Percentiles rank a stretch among this genome's conserved stretches.
These are phyloP conservation scores for Trichoderma polysporum DNA, from an alignment of 2,329 filamentous ascomycete species.

Conservation along the genomic window DNA sequence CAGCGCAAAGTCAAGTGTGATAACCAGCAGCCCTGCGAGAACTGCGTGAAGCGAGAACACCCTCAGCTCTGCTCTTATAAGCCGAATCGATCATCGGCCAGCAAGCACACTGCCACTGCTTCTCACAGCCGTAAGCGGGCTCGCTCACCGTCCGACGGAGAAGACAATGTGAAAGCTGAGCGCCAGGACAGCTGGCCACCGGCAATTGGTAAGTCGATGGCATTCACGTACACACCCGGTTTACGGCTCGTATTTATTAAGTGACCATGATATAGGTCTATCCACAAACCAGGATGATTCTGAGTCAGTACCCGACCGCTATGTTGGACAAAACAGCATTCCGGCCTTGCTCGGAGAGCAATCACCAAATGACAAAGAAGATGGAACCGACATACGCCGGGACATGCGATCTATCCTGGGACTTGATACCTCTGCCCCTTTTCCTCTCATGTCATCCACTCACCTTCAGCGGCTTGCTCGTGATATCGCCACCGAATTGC, in stretches of 20 bases:
- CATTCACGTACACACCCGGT: background rate
- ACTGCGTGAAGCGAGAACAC: conserved; percentile 66
- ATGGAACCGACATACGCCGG: conserved; percentile 57
- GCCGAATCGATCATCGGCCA: conserved; percentile 51
- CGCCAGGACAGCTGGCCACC: conserved; percentile 45
- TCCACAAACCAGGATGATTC: conserved; percentile 51
- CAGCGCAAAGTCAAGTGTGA: conserved; percentile 70
- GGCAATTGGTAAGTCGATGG: conserved; percentile 37
- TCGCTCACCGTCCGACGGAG: conserved; percentile 35
- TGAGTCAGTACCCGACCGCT: conserved; percentile 56
- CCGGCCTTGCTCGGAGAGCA: conserved; percentile 64
- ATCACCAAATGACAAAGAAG: conserved; percentile 51
- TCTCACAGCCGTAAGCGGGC: conserved; percentile 37
- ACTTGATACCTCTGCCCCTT: conserved; percentile 64
- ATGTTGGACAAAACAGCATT: conserved; percentile 67
- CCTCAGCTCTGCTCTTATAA: conserved; percentile 66
- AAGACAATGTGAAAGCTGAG: conserved; percentile 36
- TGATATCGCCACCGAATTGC: conserved; percentile 61
- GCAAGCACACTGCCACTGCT: conserved; percentile 34
- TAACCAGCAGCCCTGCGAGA: conserved; percentile 67
- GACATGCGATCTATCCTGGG: conserved; percentile 67
- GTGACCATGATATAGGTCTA: conserved; percentile 25
- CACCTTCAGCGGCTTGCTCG: conserved; percentile 60
- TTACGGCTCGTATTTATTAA: background rate
- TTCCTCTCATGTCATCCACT: conserved; percentile 64